Conservation (phyloP, 2,329 filamentous ascomycete species). For the Aspergillus sp. region DNA sequence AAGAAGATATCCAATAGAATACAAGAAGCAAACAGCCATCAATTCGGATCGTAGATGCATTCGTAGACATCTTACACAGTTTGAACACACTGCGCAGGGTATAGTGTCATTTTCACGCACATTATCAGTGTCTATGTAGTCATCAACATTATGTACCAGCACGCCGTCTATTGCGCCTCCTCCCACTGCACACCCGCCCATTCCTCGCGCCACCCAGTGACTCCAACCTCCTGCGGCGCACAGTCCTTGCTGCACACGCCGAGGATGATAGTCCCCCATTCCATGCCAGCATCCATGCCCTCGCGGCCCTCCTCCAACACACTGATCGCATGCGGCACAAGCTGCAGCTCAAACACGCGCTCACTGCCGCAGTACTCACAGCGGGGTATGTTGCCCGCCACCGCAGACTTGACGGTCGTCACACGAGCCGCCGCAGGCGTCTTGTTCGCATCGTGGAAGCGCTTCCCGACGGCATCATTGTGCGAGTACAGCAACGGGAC, state of each 20-base stretch:
- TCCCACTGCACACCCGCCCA: conserved; percentile 99
- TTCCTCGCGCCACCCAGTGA: conserved; percentile 82
- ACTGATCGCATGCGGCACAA: conserved; percentile 85
- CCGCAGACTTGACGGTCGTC: conserved; percentile 25
- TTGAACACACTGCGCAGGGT: not conserved
- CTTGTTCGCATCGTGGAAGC: conserved; percentile 46
- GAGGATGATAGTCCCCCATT: conserved; percentile 92
- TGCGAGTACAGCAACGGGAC: conserved; percentile 77
- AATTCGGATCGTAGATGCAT: not conserved
- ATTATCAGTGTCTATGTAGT: conserved; percentile 8
- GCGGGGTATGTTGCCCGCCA: conserved; percentile 59
- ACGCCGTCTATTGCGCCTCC: conserved; percentile 48
- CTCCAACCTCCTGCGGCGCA: conserved; percentile 59
- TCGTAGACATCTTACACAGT: no score
- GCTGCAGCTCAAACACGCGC: conserved; percentile 85
- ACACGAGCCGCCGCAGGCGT: conserved; percentile 21
- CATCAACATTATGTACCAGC: conserved; percentile 18
- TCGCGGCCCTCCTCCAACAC: conserved; percentile 76
- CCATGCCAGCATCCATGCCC: conserved; percentile 70
- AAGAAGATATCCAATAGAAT: conserved; percentile 12
- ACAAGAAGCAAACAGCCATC: conserved; percentile 3
- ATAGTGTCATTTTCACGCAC: not conserved
- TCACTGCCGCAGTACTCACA: conserved; percentile 73
- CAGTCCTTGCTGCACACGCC: conserved; percentile 84
- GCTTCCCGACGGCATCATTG: conserved; percentile 68